phyloP scores from a whole-genome alignment of 495 filamentous ascomycete genomes.

The Penicillium mononematosum region DNA sequence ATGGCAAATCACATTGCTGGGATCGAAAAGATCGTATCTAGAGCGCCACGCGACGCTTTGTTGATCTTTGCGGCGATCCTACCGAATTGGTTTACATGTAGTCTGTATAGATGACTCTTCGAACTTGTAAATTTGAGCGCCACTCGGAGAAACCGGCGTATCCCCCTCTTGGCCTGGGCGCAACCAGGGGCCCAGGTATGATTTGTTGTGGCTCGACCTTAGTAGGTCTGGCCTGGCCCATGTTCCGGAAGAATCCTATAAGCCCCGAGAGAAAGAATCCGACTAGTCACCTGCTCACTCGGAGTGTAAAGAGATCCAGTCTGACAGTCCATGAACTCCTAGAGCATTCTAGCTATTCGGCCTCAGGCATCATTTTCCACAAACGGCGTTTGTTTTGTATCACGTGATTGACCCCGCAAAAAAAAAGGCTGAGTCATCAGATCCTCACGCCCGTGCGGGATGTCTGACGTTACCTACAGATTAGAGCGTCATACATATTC shows the following conservation, averaged over 20 bases:
- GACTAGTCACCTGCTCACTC: not conserved
- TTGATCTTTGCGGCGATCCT: conserved; percentile 7
- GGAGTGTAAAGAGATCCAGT: not conserved
- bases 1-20: conserved; percentile 13
- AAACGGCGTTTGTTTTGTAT: not conserved
- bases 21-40: conserved; percentile 23
- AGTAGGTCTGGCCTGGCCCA: not conserved
- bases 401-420: conserved; percentile 12
- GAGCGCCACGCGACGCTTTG: conserved; percentile 24
- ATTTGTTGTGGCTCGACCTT: not conserved
- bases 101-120: not conserved
- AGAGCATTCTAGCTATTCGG: not conserved
- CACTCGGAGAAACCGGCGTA: conserved; percentile 12
- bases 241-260: conserved; percentile 5
- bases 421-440: conserved; percentile 15
- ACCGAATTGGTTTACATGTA: not conserved
- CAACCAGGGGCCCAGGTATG: not conserved
- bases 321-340: not conserved
- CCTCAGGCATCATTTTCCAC: not conserved
- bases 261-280: conserved; percentile 1
- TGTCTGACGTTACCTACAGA: conserved; percentile 1
- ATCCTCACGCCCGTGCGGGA: not conserved
- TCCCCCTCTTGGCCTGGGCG: not conserved
- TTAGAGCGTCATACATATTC: conserved; percentile 9
- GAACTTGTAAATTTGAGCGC: conserved; percentile 7